Evolutionary conservation across 1,139 yeast genomes (phyloP), one percentile per base, ranked within the genome.

Genomic region (Pichia sp.): DNA sequence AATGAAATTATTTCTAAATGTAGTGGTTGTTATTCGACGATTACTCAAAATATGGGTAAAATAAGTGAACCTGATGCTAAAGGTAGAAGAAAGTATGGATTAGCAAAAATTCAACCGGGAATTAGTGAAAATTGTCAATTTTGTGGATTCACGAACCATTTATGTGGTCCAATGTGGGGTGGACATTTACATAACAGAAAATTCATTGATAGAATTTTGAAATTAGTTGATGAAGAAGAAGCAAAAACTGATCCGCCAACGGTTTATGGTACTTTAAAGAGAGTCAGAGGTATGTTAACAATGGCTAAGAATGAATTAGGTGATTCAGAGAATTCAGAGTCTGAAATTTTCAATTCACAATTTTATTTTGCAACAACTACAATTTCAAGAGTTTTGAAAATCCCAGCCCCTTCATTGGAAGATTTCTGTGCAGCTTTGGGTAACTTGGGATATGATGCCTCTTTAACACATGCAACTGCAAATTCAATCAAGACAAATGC

Each of bases 111-210:
- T 34, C 85, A 82, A 2, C 79, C 82, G 0, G 72, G 78, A 3
- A 73, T 77, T 3, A 74, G 77, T 7, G 65, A 73, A 6, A 64
- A 71, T 43, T 94, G 98, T 68, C 62, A 71, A 39, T 82, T 73
- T 65, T 92, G 98, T 68, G 84, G 79, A 1, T 74, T 74, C 49
- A 72, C 77, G 6, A 78, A 78, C 62, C 95, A 85, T 61, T 65
- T 92, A 39, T 92, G 94, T 3, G 99, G 99, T 1, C 99, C 99
- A 49, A 87, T 92, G 96, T 92, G 95, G 85, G 87, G 79, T 12
- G 96, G 94, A 0, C 71, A 74, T 2, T 68, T 92, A 46, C 97
- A 90, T 61, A 76, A 83, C 61, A 64, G 66, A 34, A 77, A 74
- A 20, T 92, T 89, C 59, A 72, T 92, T 42, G 73, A 79, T 35